Conservation (phyloP, 176 grass and related monocot species). For the Musa acuminata region DNA sequence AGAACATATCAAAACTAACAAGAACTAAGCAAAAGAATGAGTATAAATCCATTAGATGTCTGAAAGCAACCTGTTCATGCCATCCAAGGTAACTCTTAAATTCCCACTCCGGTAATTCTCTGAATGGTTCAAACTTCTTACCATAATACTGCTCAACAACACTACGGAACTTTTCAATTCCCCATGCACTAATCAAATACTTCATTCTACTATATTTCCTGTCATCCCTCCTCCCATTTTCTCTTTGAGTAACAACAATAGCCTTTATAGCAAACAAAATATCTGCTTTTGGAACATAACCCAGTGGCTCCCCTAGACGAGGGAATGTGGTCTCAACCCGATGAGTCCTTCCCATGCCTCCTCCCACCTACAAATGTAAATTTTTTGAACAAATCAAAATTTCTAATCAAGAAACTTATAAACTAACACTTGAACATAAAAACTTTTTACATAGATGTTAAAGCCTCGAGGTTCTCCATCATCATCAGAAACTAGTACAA, state of each 20-base stretch:
- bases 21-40: neutral
- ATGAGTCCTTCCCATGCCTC: constrained; percentile 95
- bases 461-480: constrained; percentile 79
- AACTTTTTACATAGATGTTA: constrained; percentile 67
- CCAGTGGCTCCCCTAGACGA: constrained; percentile 65
- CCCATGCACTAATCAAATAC: constrained; percentile 80
- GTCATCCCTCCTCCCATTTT: constrained; percentile 93
- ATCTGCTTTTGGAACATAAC: constrained; percentile 95
- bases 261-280: constrained; percentile 95
- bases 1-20: neutral
- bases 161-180: constrained; percentile 80
- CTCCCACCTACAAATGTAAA: constrained; percentile 64
- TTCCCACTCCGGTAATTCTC: constrained; percentile 62
- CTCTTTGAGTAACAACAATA: constrained; percentile 89
- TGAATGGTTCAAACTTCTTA: constrained; percentile 77
- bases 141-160: constrained; percentile 89
- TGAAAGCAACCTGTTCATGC: constrained; percentile 70
- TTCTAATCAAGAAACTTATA: neutral
- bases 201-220: constrained; percentile 90
- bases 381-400: neutral
- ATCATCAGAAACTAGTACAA: constrained; percentile 73
- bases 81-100: constrained; percentile 92
- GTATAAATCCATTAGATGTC: neutral
- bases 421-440: neutral
- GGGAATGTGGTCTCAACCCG: constrained; percentile 82